Conservation (phyloP, 495 filamentous ascomycete species). For the Trichoderma gamsii region DNA sequence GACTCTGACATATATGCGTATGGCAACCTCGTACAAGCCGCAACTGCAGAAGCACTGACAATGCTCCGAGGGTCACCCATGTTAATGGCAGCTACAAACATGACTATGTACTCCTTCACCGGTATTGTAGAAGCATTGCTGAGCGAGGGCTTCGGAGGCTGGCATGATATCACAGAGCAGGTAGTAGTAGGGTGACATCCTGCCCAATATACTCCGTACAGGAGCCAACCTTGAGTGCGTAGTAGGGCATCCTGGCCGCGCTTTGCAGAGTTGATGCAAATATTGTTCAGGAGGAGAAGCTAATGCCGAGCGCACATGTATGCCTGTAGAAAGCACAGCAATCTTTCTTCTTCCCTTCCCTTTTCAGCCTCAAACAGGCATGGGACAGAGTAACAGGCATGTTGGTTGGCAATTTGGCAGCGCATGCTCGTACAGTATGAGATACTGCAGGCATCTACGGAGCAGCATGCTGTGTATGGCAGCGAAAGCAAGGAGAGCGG, state of each 20-base stretch:
- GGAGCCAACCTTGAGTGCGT: neutral
- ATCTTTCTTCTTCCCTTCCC: neutral
- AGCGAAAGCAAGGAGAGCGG: no score
- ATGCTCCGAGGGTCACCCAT: neutral
- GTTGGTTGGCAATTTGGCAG: no score
- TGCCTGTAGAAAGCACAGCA: neutral
- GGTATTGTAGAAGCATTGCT: neutral
- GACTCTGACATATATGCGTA: neutral
- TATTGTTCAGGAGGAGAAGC: neutral
- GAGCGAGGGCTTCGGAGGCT: neutral
- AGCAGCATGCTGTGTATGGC: no score
- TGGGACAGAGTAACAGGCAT: no score
- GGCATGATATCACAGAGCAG: no score
- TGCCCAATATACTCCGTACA: neutral
- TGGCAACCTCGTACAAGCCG: neutral
- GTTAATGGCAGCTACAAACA: neutral
- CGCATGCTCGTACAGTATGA: no score
- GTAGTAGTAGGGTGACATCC: neutral
- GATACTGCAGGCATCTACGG: no score
- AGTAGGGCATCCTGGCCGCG: neutral
- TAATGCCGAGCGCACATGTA: neutral
- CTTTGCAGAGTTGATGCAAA: constrained; percentile 3
- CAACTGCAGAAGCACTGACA: neutral
- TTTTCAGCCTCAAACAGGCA: no score
- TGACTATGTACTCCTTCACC: neutral